Conservation (phyloP, 306 rosid genomes). For the Cucumis cinereus region DNA sequence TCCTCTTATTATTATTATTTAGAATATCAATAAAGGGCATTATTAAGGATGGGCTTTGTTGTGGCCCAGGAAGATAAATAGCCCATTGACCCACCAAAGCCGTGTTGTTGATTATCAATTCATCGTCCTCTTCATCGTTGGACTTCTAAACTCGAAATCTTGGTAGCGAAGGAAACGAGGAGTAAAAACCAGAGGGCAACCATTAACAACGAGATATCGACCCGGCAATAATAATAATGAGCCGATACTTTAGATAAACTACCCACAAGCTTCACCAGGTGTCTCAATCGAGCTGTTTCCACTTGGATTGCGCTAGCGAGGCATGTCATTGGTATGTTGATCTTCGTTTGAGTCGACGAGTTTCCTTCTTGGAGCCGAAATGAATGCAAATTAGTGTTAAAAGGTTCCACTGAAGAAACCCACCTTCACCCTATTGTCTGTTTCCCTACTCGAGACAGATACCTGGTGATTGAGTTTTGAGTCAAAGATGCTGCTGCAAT, state of each 20-base stretch:
- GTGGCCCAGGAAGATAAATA: neutral
- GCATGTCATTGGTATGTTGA: neutral
- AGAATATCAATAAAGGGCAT: too few relatives aligned
- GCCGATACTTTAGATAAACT: neutral
- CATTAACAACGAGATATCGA: neutral
- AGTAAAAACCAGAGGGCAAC: neutral
- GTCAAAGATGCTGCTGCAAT: slow-evolving; percentile 54
- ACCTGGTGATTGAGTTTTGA: neutral
- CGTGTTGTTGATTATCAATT: neutral
- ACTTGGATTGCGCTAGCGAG: neutral
- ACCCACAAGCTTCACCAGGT: neutral
- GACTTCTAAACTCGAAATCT: neutral
- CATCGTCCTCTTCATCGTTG: neutral
- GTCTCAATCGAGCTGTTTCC: neutral
- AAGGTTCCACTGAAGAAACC: neutral
- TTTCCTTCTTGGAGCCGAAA: neutral
- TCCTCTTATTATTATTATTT: too few relatives aligned
- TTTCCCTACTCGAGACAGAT: neutral
- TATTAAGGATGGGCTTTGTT: too few relatives aligned
- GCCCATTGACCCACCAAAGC: neutral
- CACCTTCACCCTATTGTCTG: neutral
- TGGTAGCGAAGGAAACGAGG: slow-evolving; percentile 6
- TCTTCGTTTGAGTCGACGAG: neutral
- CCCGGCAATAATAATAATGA: neutral
- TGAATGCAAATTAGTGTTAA: neutral